A percentile compares a stretch with the other conserved stretches of the same genome.
phyloP scores from a whole-genome alignment of 208 protist species.

The Novymonas esmeraldas region DNA sequence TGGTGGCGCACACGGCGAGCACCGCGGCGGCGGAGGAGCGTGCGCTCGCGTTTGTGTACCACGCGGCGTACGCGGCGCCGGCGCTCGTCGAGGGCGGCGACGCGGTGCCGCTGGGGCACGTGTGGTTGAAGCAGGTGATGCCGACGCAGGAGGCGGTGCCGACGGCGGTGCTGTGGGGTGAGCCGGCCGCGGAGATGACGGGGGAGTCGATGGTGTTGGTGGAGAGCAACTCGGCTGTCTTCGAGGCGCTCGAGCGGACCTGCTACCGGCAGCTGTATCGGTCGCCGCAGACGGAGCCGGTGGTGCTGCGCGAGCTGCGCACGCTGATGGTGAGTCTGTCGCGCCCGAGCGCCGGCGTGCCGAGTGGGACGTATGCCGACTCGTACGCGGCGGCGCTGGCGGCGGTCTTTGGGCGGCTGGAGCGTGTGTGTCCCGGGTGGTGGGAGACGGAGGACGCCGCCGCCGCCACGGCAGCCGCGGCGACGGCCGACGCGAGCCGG shows the following conservation, averaged over 20 bases:
- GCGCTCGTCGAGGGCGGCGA: constrained; percentile 81
- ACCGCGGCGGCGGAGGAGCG: constrained; percentile 8
- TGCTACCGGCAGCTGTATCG: constrained; percentile 46
- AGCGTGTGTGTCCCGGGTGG: constrained; percentile 36
- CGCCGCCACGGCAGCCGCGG: background rate
- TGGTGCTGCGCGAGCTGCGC: constrained; percentile 53
- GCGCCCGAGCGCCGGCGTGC: background rate
- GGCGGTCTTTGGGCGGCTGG: constrained; percentile 37
- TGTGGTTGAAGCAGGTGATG: constrained; percentile 59
- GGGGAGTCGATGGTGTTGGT: background rate
- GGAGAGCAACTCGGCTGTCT: constrained; percentile 13
- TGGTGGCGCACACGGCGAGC: constrained; percentile 3
- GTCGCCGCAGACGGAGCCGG: constrained; percentile 53
- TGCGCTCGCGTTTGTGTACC: constrained; percentile 63
- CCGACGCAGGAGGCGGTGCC: constrained; percentile 44
- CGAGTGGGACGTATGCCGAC: constrained; percentile 14
- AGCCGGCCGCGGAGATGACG: background rate
- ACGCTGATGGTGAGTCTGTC: constrained; percentile 47
- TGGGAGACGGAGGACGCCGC: background rate
- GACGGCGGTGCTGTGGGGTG: constrained; percentile 15
- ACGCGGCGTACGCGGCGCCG: constrained; percentile 57
- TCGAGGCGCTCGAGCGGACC: constrained; percentile 15
- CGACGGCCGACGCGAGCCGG: background rate
- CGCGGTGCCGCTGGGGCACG: constrained; percentile 61
- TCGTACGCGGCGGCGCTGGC: constrained; percentile 28